Base-by-base conservation (phyloP, 331 rosid genomes). In the Quercus lobata region DNA sequence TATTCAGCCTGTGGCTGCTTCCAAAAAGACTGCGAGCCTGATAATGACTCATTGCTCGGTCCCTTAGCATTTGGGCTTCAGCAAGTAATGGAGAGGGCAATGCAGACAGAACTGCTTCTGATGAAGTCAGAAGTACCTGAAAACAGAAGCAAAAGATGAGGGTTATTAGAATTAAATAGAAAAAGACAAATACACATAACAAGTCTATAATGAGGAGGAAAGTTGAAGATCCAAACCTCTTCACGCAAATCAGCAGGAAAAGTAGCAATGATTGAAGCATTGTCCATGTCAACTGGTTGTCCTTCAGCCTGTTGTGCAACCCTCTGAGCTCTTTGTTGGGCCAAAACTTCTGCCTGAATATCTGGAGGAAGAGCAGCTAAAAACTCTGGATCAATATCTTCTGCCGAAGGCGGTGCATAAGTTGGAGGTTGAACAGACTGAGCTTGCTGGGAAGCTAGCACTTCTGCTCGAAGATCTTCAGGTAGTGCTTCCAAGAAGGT, bases 291-390 rank as follows among this genome's bases (percentile, higher is more conserved):
- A 84, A 96, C 98, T 5, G 98, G 98, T 71, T 89, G 99, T 86
- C 99, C 99, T 87, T 96, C 99, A 71, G 97, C 97, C 88, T 86
- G 97, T 46, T 88, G 99, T 68, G 91, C 89, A 81, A 89, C 91
- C 87, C 98, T 89, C 81, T 96, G 99, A 65, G 97, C 97, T 81
- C 95, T 90, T 84, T 96, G 99, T 82, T 96, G 99, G 79, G 94
- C 97, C 91, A 96, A 88, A 79, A 96, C 98, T 87, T 96, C 99
- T 72, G 94, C 97, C 82, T 93, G 99, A 74, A 96, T 93, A 80
- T 92, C 98, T 56, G 92, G 99, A 77, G 99, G 99, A 90, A 96
- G 99, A 77, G 99, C 99, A 66, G 99, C 99, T 87, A 96, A 87
- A 76, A 96, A 96, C 82, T 96, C 99, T 0, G 99, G 99, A 80